Evolutionary conservation across 2,329 filamentous ascomycete species (phyloP).

Genomic region (Aspergillus sp.): DNA sequence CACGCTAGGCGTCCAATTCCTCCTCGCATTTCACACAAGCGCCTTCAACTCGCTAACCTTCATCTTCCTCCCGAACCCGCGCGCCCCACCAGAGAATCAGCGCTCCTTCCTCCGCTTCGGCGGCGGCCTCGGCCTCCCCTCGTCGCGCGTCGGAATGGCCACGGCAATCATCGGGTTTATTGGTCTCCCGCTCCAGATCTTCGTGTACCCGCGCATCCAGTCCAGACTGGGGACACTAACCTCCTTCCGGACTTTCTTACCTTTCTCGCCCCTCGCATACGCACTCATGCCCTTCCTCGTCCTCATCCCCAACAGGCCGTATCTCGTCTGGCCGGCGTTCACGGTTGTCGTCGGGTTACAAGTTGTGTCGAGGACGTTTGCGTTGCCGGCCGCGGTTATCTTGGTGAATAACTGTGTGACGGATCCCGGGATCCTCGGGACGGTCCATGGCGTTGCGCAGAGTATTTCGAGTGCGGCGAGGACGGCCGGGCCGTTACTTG

Average conservation of each 20-base stretch:
- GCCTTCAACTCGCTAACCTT: slow-evolving; percentile 79
- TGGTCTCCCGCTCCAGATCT: slow-evolving; percentile 73
- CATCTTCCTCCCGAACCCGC: slow-evolving; percentile 75
- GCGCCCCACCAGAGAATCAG: slow-evolving; percentile 52
- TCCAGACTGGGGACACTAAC: slow-evolving; percentile 68
- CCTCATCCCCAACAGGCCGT: slow-evolving; percentile 62
- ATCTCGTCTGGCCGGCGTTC: slow-evolving; percentile 68
- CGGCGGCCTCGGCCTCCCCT: slow-evolving; percentile 75
- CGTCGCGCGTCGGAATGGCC: slow-evolving; percentile 72
- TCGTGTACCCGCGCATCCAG: slow-evolving; percentile 72
- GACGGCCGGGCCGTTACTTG: slow-evolving; percentile 60
- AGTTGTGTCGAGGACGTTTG: slow-evolving; percentile 74
- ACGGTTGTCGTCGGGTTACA: slow-evolving; percentile 68
- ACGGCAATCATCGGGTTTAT: slow-evolving; percentile 77
- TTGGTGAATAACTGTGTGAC: slow-evolving; percentile 65
- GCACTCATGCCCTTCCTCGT: slow-evolving; percentile 71
- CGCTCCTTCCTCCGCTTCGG: slow-evolving; percentile 61
- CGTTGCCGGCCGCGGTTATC: slow-evolving; percentile 62
- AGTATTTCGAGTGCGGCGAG: slow-evolving; percentile 59
- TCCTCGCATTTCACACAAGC: slow-evolving; percentile 74
- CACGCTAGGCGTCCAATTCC: slow-evolving; percentile 65
- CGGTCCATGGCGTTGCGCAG: slow-evolving; percentile 63
- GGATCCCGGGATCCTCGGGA: slow-evolving; percentile 60
- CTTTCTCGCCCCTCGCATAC: slow-evolving; percentile 73
- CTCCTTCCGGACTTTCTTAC: slow-evolving; percentile 70